Evolutionary conservation across 805 yeast genomes (phyloP).

Genomic region (Lipomyces mesembrius): DNA sequence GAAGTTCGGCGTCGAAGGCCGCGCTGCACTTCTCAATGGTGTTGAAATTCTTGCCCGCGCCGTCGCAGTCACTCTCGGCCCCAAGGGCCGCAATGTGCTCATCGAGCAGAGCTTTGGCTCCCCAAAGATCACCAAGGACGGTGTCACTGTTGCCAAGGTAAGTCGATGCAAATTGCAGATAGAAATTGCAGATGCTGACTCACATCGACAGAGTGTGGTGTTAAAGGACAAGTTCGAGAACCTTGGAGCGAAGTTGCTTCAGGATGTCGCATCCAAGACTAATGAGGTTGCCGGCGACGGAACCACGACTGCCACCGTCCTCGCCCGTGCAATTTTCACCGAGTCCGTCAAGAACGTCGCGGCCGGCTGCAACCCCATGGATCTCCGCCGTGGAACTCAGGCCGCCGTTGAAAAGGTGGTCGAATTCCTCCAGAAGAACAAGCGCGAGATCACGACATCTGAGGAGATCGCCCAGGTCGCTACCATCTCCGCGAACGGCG

Average conservation of each 20-base stretch:
- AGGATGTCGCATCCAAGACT: slow-evolving; percentile 96
- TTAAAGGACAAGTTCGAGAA: slow-evolving; percentile 91
- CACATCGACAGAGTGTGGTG: slow-evolving; percentile 48
- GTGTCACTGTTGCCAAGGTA: slow-evolving; percentile 89
- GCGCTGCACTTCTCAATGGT: slow-evolving; percentile 92
- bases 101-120: slow-evolving; percentile 96
- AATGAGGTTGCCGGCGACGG: slow-evolving; percentile 99
- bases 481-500: slow-evolving; percentile 97
- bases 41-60: slow-evolving; percentile 95
- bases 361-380: slow-evolving; percentile 99
- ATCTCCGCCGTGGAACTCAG: slow-evolving; percentile 94
- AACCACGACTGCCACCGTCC: slow-evolving; percentile 95
- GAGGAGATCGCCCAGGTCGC: slow-evolving; percentile 98
- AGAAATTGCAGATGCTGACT: not conserved
- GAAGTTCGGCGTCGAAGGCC: slow-evolving; percentile 95
- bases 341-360: slow-evolving; percentile 97
- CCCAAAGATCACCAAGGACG: slow-evolving; percentile 98
- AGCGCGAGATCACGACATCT: slow-evolving; percentile 89
- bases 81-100: slow-evolving; percentile 95
- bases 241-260: slow-evolving; percentile 86
- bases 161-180: not conserved
- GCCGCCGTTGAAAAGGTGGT: slow-evolving; percentile 95
- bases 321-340: slow-evolving; percentile 93
- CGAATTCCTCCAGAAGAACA: slow-evolving; percentile 77
- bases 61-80: slow-evolving; percentile 94